Evolutionary conservation across 108 stramenopile genomes (phyloP).

Genomic region (Chaetoceros tenuissimus): DNA sequence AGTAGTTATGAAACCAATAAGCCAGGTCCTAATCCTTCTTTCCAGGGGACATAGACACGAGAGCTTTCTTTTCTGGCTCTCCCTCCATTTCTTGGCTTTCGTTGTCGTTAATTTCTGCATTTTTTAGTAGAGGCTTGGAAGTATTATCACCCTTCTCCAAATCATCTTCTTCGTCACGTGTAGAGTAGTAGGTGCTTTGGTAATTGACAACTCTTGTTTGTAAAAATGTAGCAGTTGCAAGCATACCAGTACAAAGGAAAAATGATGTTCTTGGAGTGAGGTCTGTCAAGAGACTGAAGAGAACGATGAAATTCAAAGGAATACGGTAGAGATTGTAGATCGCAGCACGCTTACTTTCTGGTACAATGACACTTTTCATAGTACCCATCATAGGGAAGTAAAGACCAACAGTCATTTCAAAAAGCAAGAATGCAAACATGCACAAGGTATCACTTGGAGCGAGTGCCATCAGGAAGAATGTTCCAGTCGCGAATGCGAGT

Average conservation of each 20-base stretch:
- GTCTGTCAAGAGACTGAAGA: conserved; percentile 78
- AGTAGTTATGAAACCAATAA: too few relatives aligned
- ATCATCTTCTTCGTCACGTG: neutral
- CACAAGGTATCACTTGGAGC: conserved; percentile 44
- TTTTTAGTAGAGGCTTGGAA: neutral
- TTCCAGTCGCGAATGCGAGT: conserved; percentile 50
- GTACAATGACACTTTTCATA: conserved; percentile 89
- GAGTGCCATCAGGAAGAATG: conserved; percentile 55
- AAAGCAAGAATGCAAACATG: conserved; percentile 83
- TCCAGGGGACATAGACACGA: too few relatives aligned
- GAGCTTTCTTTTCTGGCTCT: too few relatives aligned
- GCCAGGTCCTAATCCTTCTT: too few relatives aligned
- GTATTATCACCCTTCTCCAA: neutral
- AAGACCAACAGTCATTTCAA: conserved; percentile 94
- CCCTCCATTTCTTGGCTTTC: too few relatives aligned
- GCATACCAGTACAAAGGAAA: conserved; percentile 48
- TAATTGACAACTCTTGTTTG: conserved; percentile 32
- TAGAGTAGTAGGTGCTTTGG: neutral
- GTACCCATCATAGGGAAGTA: conserved; percentile 95
- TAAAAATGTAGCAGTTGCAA: conserved; percentile 46
- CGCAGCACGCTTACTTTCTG: conserved; percentile 87
- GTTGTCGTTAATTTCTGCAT: too few relatives aligned
- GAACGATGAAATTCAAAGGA: conserved; percentile 92
- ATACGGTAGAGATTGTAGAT: conserved; percentile 94
- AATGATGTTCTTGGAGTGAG: conserved; percentile 58